Evolutionary conservation across 1,284 basidiomycete species (phyloP).

Genomic region (Sanguinoderma infundibulare): DNA sequence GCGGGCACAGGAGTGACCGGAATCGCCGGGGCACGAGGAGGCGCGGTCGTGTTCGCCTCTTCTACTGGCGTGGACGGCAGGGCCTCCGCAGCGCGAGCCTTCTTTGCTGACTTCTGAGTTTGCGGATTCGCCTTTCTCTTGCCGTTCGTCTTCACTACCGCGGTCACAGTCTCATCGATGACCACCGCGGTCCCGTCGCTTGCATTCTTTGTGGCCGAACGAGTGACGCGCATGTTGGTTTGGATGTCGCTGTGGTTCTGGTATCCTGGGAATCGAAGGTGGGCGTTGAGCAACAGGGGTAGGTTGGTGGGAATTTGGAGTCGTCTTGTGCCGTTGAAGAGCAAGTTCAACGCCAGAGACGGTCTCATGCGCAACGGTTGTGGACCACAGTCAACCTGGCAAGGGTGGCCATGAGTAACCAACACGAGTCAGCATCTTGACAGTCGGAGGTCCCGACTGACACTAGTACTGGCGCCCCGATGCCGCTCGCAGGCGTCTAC

Average conservation of each 20-base stretch:
- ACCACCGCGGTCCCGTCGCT: background rate
- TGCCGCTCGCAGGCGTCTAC: background rate
- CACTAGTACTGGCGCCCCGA: background rate
- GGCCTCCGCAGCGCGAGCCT: constrained; percentile 17
- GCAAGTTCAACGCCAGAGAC: background rate
- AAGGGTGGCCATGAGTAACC: background rate
- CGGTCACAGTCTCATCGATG: constrained; percentile 1
- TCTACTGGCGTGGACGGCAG: constrained; percentile 5
- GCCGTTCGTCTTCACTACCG: constrained; percentile 5
- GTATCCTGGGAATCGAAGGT: too few relatives aligned
- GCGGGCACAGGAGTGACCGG: constrained; percentile 2
- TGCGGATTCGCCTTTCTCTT: constrained; percentile 29
- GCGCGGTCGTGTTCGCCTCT: constrained; percentile 1
- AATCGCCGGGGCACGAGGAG: background rate
- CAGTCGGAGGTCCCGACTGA: too few relatives aligned
- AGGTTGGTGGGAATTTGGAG: too few relatives aligned
- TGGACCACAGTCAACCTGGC: background rate
- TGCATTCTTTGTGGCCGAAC: constrained; percentile 39
- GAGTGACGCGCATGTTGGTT: constrained; percentile 43
- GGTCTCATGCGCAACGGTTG: background rate
- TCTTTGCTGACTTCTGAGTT: constrained; percentile 10
- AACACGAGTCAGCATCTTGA: background rate
- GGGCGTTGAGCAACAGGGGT: constrained; percentile 42
- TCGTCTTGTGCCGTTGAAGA: background rate
- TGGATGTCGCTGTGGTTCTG: background rate